Base-by-base conservation (phyloP, 2,329 filamentous ascomycete species). In the Penicillium sp. region DNA sequence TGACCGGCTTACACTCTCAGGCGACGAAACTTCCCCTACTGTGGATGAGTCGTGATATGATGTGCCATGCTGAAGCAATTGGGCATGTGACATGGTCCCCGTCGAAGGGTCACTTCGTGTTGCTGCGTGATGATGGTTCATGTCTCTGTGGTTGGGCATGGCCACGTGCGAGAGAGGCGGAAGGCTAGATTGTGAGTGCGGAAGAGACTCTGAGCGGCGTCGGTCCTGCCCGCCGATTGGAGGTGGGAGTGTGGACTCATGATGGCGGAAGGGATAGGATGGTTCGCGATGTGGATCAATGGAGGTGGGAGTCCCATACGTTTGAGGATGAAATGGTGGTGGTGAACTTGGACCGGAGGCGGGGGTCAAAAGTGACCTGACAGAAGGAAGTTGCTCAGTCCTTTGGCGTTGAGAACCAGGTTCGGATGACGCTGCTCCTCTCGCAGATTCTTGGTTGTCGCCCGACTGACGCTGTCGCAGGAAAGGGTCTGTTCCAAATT, bases 321-420 rank as follows among this genome's bases (percentile, higher is more conserved):
- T 51, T 49, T 63, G 66, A 7, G 37, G 25, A n/a, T 69, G 62
- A 28, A 70, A 72, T 4, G 71, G 66, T 41, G 73, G 73, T 39
- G 70, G 63, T 25, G 70, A 67, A 55, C 62, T 72, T 11, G 70
- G 64, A 38, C 65, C 67, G 15, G 70, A 63, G 14, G 62, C 64
- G 3, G 75, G 75, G 1, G 74, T 76, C 52, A 79, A 65, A 45
- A 79, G 63, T 58, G 78, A 75, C 45, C 74, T 75, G 38, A 79
- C 75, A 8, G 77, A 73, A 15, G 77, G 77, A 11, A 79, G 67
- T 54, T 73, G 72, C 53, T 75, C 71, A 15, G 64, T 71, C 31
- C 55, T 58, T 51, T 54, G 57, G 37, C 55, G 51, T 61, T 61
- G 55, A 60, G 64, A 37, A 48, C 58, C 12, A 42, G 62, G 22